Conservation (phyloP, 1,284 basidiomycete species). For the Tilletiopsis washingtonensis region DNA sequence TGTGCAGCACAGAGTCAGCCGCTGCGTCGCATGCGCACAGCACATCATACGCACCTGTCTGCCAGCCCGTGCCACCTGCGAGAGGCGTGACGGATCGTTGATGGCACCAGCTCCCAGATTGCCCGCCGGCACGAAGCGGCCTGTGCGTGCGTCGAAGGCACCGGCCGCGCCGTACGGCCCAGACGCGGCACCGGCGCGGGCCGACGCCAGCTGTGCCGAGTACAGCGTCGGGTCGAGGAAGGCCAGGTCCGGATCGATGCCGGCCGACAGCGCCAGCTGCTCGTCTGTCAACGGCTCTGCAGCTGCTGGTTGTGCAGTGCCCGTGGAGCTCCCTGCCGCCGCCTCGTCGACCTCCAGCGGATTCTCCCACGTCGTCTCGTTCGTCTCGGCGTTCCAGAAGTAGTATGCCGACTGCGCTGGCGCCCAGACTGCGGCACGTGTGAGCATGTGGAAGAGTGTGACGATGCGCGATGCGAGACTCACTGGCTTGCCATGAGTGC, state of each 20-base stretch:
- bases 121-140: neutral
- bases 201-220: neutral
- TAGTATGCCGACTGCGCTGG: constrained; percentile 4
- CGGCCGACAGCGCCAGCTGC: constrained; percentile 1
- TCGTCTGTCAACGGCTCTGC: neutral
- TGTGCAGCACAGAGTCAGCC: too few relatives aligned
- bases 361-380: constrained; percentile 11
- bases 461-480: too few relatives aligned
- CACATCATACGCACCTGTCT: too few relatives aligned
- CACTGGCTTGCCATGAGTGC: too few relatives aligned
- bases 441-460: too few relatives aligned
- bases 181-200: neutral
- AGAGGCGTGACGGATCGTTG: neutral
- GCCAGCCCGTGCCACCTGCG: constrained; percentile 1
- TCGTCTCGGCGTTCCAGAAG: constrained; percentile 10
- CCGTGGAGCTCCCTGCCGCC: neutral
- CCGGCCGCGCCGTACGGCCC: neutral
- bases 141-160: constrained; percentile 5
- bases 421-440: constrained; percentile 7
- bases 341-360: neutral
- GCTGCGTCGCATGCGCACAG: too few relatives aligned
- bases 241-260: constrained; percentile 10
- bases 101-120: neutral
- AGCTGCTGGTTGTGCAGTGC: neutral
- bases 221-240: constrained; percentile 8